A percentile compares a stretch with the other conserved stretches of the same genome.
Conservation (phyloP, 148 eudicot genomes). For the Gaultheria prostrata region DNA sequence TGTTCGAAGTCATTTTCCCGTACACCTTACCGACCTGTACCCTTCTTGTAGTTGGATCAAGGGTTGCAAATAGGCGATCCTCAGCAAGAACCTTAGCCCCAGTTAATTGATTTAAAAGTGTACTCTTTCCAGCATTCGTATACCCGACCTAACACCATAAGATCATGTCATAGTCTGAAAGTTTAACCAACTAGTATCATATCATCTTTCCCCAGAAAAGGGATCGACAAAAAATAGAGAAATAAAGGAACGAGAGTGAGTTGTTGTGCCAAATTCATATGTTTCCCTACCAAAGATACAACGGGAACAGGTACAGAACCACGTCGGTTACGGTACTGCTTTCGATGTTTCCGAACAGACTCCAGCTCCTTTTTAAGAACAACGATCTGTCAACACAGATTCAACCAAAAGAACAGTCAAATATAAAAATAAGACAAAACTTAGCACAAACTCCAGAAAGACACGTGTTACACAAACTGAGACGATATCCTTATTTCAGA, state of each 20-base stretch:
- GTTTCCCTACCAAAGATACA: constrained; percentile 71
- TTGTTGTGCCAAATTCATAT: not conserved
- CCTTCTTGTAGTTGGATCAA: constrained; percentile 98
- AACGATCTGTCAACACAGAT: constrained; percentile 51
- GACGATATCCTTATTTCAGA: not conserved
- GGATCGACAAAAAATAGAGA: not conserved
- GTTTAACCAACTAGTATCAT: not conserved
- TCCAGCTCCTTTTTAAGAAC: constrained; percentile 82
- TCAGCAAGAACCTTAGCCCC: constrained; percentile 97
- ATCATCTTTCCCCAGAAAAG: not conserved
- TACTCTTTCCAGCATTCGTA: constrained; percentile 99
- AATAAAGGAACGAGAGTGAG: not conserved
- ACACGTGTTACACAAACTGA: not conserved
- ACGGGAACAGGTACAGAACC: constrained; percentile 86
- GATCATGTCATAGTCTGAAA: not conserved
- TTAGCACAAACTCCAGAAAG: constrained; percentile 1
- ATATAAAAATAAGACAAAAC: not conserved
- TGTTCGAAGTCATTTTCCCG: not conserved
- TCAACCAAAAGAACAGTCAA: not conserved
- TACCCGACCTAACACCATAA: constrained; percentile 71
- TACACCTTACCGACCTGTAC: constrained; percentile 64
- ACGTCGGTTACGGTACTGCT: constrained; percentile 82
- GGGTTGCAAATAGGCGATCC: constrained; percentile 90
- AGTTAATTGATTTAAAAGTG: constrained; percentile 80
- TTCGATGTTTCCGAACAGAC: constrained; percentile 87